These are phyloP conservation scores for Aegilops sharonensis DNA, from an alignment of 176 grass and related monocot species.

Conservation along the genomic window DNA sequence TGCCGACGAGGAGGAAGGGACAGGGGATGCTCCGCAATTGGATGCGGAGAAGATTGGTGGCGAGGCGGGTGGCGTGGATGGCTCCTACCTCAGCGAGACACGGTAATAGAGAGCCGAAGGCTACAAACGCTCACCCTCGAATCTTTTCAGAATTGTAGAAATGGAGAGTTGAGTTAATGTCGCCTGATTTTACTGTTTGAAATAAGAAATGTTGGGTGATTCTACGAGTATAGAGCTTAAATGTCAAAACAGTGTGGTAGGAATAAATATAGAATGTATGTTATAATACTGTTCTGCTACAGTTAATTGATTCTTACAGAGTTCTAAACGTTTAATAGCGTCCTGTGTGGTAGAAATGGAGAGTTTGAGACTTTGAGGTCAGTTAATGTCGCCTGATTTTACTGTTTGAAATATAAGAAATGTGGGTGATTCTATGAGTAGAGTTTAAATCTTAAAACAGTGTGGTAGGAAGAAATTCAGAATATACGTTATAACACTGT, in stretches of 20 bases:
- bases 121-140: background rate
- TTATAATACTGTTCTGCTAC: background rate
- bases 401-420: background rate
- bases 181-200: background rate
- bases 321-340: background rate
- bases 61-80: conserved; percentile 40
- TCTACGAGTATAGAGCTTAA: background rate
- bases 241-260: background rate
- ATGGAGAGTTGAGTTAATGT: background rate
- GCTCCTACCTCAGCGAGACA: conserved; percentile 80
- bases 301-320: background rate
- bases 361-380: background rate
- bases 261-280: background rate
- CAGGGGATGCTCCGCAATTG: conserved; percentile 14
- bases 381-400: background rate
- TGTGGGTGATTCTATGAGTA: background rate
- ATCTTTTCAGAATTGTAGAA: background rate
- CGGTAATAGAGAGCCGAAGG: conserved; percentile 41
- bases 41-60: conserved; percentile 4
- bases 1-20: conserved; percentile 20
- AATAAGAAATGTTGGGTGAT: background rate
- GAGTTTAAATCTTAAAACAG: background rate
- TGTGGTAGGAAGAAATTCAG: background rate
- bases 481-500: background rate
- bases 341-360: background rate